These are phyloP conservation scores for Sphagnurus paluster DNA, from an alignment of 1,284 basidiomycete genomes.

Conservation along the genomic window DNA sequence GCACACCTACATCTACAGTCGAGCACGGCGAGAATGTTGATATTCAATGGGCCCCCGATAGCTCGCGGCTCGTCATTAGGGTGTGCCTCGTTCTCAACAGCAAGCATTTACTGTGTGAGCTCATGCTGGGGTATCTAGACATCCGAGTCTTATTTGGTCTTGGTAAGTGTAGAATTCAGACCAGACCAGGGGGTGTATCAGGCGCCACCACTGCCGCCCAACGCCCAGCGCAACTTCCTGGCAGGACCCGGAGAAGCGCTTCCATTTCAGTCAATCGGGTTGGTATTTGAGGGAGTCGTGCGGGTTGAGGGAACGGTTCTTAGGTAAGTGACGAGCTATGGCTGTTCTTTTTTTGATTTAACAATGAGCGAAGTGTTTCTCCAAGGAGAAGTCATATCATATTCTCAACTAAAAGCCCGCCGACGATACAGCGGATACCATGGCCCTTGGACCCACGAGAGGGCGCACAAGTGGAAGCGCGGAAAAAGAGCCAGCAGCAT, in stretches of 20 bases:
- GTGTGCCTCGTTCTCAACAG: slow-evolving; percentile 38
- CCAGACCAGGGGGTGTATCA: slow-evolving; percentile 58
- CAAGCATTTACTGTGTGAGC: no score
- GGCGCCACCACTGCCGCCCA: slow-evolving; percentile 49
- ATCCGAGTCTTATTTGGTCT: slow-evolving; percentile 73
- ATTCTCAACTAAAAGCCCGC: slow-evolving; percentile 71
- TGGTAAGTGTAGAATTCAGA: slow-evolving; percentile 68
- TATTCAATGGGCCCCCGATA: slow-evolving; percentile 81
- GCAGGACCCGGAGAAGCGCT: slow-evolving; percentile 79
- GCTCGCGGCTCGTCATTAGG: slow-evolving; percentile 74
- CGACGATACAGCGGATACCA: slow-evolving; percentile 75
- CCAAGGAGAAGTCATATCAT: slow-evolving; percentile 66
- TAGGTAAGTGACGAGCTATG: slow-evolving; percentile 49
- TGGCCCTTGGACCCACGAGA: slow-evolving; percentile 66
- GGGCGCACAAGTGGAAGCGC: slow-evolving; percentile 35
- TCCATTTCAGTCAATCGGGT: slow-evolving; percentile 59
- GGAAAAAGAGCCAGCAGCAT: slow-evolving; percentile 31
- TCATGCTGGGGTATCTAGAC: no score
- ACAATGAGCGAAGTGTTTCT: slow-evolving; percentile 55
- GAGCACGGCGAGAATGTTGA: slow-evolving; percentile 79
- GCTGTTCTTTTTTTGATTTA: not conserved
- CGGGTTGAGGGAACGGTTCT: slow-evolving; percentile 74
- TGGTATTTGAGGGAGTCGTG: slow-evolving; percentile 82
- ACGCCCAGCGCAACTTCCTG: slow-evolving; percentile 65
- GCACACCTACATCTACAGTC: slow-evolving; percentile 73